A percentile compares a stretch with the other conserved stretches of the same genome.
These are phyloP conservation scores for Umbelopsis ramanniana DNA, from an alignment of 192 early-diverging fungal genomes.

Conservation along the genomic window DNA sequence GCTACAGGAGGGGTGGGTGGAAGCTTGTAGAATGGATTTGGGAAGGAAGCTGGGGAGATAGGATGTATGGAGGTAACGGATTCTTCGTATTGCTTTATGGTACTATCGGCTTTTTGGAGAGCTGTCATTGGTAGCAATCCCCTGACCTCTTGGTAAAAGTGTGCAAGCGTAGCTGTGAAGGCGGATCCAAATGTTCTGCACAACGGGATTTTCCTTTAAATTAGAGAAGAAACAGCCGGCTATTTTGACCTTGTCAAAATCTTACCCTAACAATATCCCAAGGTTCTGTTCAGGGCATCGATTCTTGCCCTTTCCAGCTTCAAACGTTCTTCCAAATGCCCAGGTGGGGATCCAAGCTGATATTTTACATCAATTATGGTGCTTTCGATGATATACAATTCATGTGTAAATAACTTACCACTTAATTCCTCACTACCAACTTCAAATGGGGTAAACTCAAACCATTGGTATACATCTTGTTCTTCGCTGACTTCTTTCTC, in stretches of 20 bases:
- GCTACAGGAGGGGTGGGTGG: slow-evolving; percentile 37
- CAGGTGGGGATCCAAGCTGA: slow-evolving; percentile 78
- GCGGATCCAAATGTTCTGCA: slow-evolving; percentile 51
- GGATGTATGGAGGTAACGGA: slow-evolving; percentile 59
- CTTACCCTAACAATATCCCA: slow-evolving; percentile 66
- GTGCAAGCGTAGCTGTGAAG: slow-evolving; percentile 54
- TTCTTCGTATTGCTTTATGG: slow-evolving; percentile 53
- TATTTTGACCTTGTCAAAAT: not conserved
- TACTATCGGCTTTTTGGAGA: slow-evolving; percentile 42
- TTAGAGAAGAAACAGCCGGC: not conserved
- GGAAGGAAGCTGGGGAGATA: slow-evolving; percentile 68
- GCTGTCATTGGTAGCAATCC: slow-evolving; percentile 41
- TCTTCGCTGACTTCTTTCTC: slow-evolving; percentile 35
- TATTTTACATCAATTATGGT: not conserved
- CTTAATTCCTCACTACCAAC: slow-evolving; percentile 76
- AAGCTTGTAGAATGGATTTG: slow-evolving; percentile 69
- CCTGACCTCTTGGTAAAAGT: slow-evolving; percentile 54
- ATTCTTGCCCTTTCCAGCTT: slow-evolving; percentile 61
- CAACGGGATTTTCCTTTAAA: not conserved
- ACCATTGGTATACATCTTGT: slow-evolving; percentile 72
- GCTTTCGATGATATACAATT: not conserved
- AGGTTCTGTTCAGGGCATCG: slow-evolving; percentile 70
- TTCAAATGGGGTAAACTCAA: slow-evolving; percentile 82
- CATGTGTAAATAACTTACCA: slow-evolving; percentile 38
- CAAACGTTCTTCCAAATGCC: slow-evolving; percentile 78